Percentiles rank a stretch among this genome's conserved stretches.
These are phyloP conservation scores for Sporisorium reilianum DNA, from an alignment of 1,284 basidiomycete genomes.

Conservation along the genomic window DNA sequence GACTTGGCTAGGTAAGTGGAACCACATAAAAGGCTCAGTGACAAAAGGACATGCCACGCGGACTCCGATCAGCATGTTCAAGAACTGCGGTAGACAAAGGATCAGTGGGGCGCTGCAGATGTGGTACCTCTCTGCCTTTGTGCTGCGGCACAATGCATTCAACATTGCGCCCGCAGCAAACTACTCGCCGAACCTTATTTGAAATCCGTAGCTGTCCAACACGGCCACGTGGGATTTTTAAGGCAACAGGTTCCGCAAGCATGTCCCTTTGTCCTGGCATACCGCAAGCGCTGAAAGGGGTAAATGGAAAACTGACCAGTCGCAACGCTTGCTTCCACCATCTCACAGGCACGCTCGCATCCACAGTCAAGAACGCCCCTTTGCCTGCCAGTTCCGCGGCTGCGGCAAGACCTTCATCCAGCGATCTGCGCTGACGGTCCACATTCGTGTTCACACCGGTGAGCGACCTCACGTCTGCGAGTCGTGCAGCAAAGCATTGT, in stretches of 20 bases:
- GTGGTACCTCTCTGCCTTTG: not conserved
- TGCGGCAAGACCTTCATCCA: conserved; percentile 69
- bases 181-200: not conserved
- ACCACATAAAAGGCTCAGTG: not conserved
- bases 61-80: not conserved
- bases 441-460: conserved; percentile 82
- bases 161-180: conserved; percentile 13
- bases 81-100: conserved; percentile 11
- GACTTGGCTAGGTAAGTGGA: conserved; percentile 55
- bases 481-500: conserved; percentile 72
- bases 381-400: conserved; percentile 51
- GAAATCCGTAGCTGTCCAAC: conserved; percentile 18
- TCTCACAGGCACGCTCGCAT: conserved; percentile 61
- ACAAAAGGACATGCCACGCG: conserved; percentile 6
- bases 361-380: conserved; percentile 65
- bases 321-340: not conserved
- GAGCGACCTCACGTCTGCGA: conserved; percentile 84
- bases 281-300: no score
- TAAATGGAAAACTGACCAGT: conserved; percentile 8
- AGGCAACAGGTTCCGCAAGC: no score
- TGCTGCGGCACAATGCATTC: conserved; percentile 2
- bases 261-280: conserved; percentile 18
- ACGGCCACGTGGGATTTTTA: conserved; percentile 32
- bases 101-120: not conserved
- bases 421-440: conserved; percentile 79